Percentiles rank a stretch among this genome's conserved stretches.
These are phyloP conservation scores for Thielaviopsis populi DNA, from an alignment of 2,329 filamentous ascomycete genomes.

Conservation along the genomic window DNA sequence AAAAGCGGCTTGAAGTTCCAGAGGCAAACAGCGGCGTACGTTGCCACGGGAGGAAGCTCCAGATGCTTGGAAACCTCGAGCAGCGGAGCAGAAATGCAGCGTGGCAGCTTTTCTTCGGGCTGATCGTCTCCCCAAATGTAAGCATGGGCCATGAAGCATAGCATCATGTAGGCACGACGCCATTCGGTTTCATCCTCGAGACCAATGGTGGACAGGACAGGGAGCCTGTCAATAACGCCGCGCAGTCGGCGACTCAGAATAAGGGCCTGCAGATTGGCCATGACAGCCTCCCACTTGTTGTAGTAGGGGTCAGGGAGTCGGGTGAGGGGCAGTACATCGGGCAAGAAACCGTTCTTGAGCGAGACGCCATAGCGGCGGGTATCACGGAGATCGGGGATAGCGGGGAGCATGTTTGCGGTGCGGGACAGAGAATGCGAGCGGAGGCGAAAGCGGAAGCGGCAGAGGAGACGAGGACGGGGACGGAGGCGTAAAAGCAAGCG, in stretches of 20 bases:
- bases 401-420: constrained; percentile 36
- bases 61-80: constrained; percentile 61
- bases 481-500: neutral
- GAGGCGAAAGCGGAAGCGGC: neutral
- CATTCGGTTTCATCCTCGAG: constrained; percentile 78
- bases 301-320: constrained; percentile 81
- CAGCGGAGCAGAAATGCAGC: constrained; percentile 69
- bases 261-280: constrained; percentile 71
- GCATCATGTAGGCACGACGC: constrained; percentile 79
- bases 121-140: constrained; percentile 92
- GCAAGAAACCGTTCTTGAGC: constrained; percentile 70
- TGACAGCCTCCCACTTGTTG: constrained; percentile 81
- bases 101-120: constrained; percentile 64
- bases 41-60: constrained; percentile 82
- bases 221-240: constrained; percentile 62
- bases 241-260: constrained; percentile 75
- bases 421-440: neutral
- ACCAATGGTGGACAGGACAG: constrained; percentile 67
- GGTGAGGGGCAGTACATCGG: constrained; percentile 63
- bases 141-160: constrained; percentile 82
- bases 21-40: constrained; percentile 77
- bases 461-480: neutral
- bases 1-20: constrained; percentile 98
- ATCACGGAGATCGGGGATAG: constrained; percentile 50
- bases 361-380: constrained; percentile 52